Base-by-base conservation (phyloP, 2,329 filamentous ascomycete genomes). In the Monilinia fructigena region DNA sequence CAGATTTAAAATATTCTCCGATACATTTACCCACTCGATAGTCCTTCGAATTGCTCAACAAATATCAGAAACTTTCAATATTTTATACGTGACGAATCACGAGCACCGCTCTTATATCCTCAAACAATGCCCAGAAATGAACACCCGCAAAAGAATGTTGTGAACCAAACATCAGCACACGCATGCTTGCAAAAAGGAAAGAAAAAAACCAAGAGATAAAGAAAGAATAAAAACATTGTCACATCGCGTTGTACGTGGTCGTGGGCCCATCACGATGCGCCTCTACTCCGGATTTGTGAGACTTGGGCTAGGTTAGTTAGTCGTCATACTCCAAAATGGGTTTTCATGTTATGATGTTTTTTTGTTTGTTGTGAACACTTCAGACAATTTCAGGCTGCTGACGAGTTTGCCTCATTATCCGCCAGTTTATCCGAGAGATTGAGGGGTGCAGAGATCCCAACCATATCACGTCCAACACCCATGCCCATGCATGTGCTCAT, bases 361-460 rank as follows among this genome's bases (percentile, higher is more conserved):
- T 59, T 31, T 23, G 31, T 35, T 16, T 42, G 14, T 59, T 40
- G 53, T 40, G 40, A 40, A 55, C 23, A 56, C 20, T 59, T 40
- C 54, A 52, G 42, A 52, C 23, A 53, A 54, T 61, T 54, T 60
- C 63, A 65, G 47, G 55, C 63, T 65, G 55, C 63, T 65, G 55
- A 52, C 23, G 63, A 61, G 47, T 55, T 65, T 61, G 18, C 62
- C 63, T 60, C 55, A 61, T 61, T 65, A 65, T 60, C 63, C 63
- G 63, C 55, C 63, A 60, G 55, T 60, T 65, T 67, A 67, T 58
- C 65, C 65, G 65, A 55, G 60, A 67, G 60, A 67, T 67, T 67
- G 65, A 65, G 65, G 65, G 65, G 65, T 64, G 65, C 53, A 45
- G 53, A 55, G 56, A 52, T 47, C 60, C 54, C 65, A 65, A 64